Base-by-base conservation (phyloP, 768 basidiomycete genomes). In the Mrakia hoshinonis region DNA sequence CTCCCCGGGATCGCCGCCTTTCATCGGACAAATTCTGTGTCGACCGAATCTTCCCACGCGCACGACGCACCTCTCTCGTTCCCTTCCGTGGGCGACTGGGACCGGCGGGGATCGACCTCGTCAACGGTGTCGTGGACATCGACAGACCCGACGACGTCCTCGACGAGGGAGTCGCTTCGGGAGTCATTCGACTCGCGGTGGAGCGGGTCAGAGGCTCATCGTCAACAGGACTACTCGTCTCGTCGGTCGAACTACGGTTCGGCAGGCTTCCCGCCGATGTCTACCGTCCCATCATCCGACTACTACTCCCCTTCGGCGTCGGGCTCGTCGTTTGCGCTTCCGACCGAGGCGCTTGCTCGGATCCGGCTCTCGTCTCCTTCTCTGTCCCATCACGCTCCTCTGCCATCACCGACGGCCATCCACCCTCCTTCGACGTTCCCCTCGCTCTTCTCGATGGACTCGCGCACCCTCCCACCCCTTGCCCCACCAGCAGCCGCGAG, bases 391-490 rank as follows among this genome's bases (percentile, higher is more conserved):
- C 13, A n/a, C 22, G 1, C 54, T 11, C 9, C 43, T 0, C 31
- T 36, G 9, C 2, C 26, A 12, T 38, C 55, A 15, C 55, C 38
- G 18, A 15, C 67, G 5, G 52, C 39, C 43, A 43, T 54, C 15
- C 55, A 39, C 39, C 39, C 54, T 24, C 22, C 43, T 29, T 39
- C 24, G 43, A 51, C 12, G 82, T 83, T 63, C 83, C 84, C 73
- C 83, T 85, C 0, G 80, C 83, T 51, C 79, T 81, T 61, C 81
- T 83, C 66, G 82, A 83, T 34, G 80, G 82, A 46, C 82, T 83
- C 66, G 83, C 86, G 58, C 1, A 36, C 58, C 58, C 34, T 48
- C 81, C 81, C 60, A 81, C 85, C n/a, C 79, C 81, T 20, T 81
- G 83, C 47, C 12, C 69, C 61, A 13, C 67, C 67, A 5, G 43